Base-by-base conservation (phyloP, 2,329 filamentous ascomycete species). In the Samsoniella hepiali region DNA sequence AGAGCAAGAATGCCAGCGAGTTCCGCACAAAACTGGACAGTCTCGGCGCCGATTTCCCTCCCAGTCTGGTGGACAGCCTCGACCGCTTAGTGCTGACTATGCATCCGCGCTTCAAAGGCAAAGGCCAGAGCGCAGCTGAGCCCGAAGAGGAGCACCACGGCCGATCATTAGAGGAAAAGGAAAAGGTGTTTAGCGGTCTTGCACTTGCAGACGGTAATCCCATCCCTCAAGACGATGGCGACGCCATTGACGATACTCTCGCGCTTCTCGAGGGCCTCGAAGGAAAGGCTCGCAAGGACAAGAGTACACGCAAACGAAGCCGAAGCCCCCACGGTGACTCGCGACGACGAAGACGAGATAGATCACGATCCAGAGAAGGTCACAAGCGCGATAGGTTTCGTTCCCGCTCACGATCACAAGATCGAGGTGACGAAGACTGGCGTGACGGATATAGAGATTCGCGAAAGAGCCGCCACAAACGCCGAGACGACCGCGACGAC, bases 221-320 rank as follows among this genome's bases (percentile, higher is more conserved):
- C 73, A 1, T 68, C 68, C 5, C 67, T 74, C 72, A 76, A 34
- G 69, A 69, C 9, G 73, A 74, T 53, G 79, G 78, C 1, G 90
- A 91, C 72, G 90, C 87, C 27, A 89, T 97, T 71, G 95, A 98
- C 72, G 93, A 99, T 75, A 97, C 95, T 0, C 87, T 99, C 69
- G 93, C 93, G 0, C 83, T 96, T 70, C 76, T 99, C n/a, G 95
- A 98, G 75, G 90, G 88, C 0, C 78, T 98, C 45, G 93, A 93
- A 66, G 84, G 85, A 8, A 92, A 90, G 70, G 79, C 81, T 15
- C 81, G 78, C 68, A 80, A 80, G 65, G 81, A 79, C 64, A 80
- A 77, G 69, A 71, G 73, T 1, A 73, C 79, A 59, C 78, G 82
- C 64, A 88, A 87, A 73, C 81, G 87, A 63, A 88, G 82, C 71